Evolutionary conservation across 192 early-diverging fungal genomes (phyloP).

Genomic region (Phycomyces nitens): DNA sequence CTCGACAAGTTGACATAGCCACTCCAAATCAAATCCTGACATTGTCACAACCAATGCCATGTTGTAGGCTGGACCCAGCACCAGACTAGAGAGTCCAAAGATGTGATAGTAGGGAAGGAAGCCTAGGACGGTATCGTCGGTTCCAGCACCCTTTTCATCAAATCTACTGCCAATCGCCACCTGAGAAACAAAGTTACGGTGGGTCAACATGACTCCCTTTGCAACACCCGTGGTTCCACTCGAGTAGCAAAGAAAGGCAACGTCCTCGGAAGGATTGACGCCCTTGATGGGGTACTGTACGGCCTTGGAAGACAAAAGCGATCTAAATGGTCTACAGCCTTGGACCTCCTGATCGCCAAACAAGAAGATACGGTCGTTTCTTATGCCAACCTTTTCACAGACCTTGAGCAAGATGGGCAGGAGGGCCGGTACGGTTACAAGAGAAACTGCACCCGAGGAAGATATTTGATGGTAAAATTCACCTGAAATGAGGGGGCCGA

Average conservation of each 20-base stretch:
- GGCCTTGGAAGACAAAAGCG: neutral
- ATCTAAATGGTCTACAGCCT: slow-evolving; percentile 23
- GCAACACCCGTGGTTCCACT: slow-evolving; percentile 62
- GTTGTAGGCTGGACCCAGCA: slow-evolving; percentile 31
- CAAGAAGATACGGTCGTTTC: slow-evolving; percentile 11
- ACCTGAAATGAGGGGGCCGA: neutral
- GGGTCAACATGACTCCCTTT: slow-evolving; percentile 84
- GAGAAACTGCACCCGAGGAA: slow-evolving; percentile 59
- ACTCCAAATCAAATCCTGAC: slow-evolving; percentile 68
- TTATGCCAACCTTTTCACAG: slow-evolving; percentile 14
- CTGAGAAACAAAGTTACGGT: slow-evolving; percentile 80
- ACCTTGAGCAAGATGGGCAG: slow-evolving; percentile 22
- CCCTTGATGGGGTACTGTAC: neutral
- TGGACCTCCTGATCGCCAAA: slow-evolving; percentile 28
- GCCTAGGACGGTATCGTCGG: slow-evolving; percentile 36
- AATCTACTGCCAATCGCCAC: slow-evolving; percentile 49
- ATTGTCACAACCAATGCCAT: slow-evolving; percentile 65
- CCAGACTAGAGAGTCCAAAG: slow-evolving; percentile 36
- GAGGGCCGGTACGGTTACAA: slow-evolving; percentile 53
- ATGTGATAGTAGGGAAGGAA: slow-evolving; percentile 78
- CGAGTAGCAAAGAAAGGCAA: slow-evolving; percentile 68
- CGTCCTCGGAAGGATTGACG: slow-evolving; percentile 7
- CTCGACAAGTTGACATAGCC: slow-evolving; percentile 62
- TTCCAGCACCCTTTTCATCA: slow-evolving; percentile 34
- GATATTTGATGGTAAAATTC: slow-evolving; percentile 69